Evolutionary conservation across 768 basidiomycete genomes (phyloP).

Genomic region (Boletus subcaerulescens): DNA sequence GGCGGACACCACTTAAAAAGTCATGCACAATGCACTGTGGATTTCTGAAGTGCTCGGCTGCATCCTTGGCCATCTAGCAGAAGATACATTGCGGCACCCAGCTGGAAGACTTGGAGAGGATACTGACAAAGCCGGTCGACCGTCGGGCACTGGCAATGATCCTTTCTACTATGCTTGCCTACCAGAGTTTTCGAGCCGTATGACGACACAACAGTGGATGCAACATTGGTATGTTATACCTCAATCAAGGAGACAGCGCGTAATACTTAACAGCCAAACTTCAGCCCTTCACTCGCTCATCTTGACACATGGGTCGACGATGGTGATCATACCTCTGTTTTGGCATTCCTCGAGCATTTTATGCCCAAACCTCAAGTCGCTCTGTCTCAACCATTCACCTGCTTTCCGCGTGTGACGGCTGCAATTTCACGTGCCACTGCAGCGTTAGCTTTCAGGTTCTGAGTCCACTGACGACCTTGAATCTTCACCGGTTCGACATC

Average conservation of each 20-base stretch:
- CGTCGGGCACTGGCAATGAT: slow-evolving; percentile 3
- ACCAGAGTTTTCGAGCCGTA: neutral
- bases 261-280: neutral
- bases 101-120: neutral
- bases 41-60: slow-evolving; percentile 1
- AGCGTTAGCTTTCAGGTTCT: neutral
- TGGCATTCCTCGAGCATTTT: slow-evolving; percentile 5
- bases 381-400: neutral
- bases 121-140: neutral
- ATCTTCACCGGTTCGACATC: neutral
- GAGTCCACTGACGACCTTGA: slow-evolving; percentile 1
- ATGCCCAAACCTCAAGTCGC: slow-evolving; percentile 8
- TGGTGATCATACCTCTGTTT: neutral
- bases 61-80: neutral
- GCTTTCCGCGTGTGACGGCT: neutral
- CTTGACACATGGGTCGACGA: neutral
- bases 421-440: neutral
- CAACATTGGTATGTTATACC: neutral
- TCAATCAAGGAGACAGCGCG: neutral
- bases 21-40: neutral
- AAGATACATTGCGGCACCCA: neutral
- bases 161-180: too few species aligned
- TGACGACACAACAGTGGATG: neutral
- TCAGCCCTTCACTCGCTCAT: slow-evolving; percentile 5
- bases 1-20: too few species aligned